Evolutionary conservation across 768 basidiomycete species (phyloP).

Genomic region (Mycena latifolia): DNA sequence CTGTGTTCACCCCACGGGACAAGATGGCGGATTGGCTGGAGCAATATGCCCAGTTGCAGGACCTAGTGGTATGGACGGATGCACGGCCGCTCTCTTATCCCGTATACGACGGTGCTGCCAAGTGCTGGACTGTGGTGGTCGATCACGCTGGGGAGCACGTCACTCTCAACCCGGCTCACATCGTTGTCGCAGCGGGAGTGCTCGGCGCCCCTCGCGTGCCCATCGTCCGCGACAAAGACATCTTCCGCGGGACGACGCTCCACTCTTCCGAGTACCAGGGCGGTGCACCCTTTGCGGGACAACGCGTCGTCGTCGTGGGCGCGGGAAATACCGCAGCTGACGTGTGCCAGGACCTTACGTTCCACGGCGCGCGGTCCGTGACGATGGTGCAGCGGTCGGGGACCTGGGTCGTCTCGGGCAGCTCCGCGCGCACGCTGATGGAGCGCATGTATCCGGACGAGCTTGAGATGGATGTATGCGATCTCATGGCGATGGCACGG

Average conservation of each 20-base stretch:
- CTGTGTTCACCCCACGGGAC: slow-evolving; percentile 53
- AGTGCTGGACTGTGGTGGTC: slow-evolving; percentile 52
- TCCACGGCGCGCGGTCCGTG: slow-evolving; percentile 47
- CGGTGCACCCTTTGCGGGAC: slow-evolving; percentile 44
- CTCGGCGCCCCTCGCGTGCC: slow-evolving; percentile 52
- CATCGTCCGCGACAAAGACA: slow-evolving; percentile 36
- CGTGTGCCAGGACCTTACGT: slow-evolving; percentile 51
- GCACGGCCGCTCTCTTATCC: slow-evolving; percentile 47
- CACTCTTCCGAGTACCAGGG: slow-evolving; percentile 50
- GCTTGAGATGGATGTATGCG: slow-evolving; percentile 39
- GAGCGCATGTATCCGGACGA: slow-evolving; percentile 35
- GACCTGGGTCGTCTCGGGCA: slow-evolving; percentile 46
- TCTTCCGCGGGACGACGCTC: slow-evolving; percentile 47
- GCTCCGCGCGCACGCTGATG: slow-evolving; percentile 4
- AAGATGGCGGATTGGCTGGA: slow-evolving; percentile 61
- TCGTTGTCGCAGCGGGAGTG: slow-evolving; percentile 54
- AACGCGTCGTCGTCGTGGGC: slow-evolving; percentile 54
- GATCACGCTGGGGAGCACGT: slow-evolving; percentile 43
- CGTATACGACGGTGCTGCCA: slow-evolving; percentile 45
- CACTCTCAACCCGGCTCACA: slow-evolving; percentile 51
- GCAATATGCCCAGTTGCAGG: slow-evolving; percentile 53
- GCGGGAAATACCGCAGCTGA: slow-evolving; percentile 56
- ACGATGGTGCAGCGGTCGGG: slow-evolving; percentile 59
- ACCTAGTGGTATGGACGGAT: slow-evolving; percentile 58
- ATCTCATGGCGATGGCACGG: slow-evolving; percentile 37